These are phyloP conservation scores for Calonectria hongkongensis DNA, from an alignment of 2,329 filamentous ascomycete species.

Conservation along the genomic window DNA sequence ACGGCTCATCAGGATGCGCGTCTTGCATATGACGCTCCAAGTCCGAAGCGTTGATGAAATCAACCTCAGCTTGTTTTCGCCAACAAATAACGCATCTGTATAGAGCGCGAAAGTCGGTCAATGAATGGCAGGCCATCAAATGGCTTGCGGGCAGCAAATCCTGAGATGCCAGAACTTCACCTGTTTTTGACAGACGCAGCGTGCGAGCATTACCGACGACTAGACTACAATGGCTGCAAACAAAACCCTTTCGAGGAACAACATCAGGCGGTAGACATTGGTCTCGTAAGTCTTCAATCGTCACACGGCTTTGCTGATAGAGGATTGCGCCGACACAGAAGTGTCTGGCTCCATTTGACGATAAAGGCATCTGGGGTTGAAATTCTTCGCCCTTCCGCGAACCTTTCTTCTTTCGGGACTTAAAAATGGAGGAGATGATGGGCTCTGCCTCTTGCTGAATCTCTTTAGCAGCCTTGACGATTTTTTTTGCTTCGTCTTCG, in stretches of 20 bases:
- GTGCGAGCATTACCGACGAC: constrained; percentile 3
- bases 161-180: background rate
- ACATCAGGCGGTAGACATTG: background rate
- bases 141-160: constrained; percentile 3
- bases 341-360: background rate
- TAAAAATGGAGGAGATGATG: background rate
- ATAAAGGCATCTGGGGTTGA: background rate
- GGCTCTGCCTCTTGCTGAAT: background rate
- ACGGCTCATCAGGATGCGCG: background rate
- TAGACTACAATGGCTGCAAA: background rate
- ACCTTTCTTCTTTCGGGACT: background rate
- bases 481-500: background rate
- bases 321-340: constrained; percentile 7
- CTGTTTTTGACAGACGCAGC: background rate
- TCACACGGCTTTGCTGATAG: background rate
- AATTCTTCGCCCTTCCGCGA: background rate
- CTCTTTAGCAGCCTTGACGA: background rate
- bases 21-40: background rate
- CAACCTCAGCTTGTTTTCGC: background rate
- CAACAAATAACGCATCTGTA: constrained; percentile 1
- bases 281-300: background rate
- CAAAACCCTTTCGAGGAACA: background rate
- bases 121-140: background rate
- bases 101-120: background rate
- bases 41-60: background rate